These are phyloP conservation scores for Laburnicola sp. DNA, from an alignment of 2,329 filamentous ascomycete species.

Conservation along the genomic window DNA sequence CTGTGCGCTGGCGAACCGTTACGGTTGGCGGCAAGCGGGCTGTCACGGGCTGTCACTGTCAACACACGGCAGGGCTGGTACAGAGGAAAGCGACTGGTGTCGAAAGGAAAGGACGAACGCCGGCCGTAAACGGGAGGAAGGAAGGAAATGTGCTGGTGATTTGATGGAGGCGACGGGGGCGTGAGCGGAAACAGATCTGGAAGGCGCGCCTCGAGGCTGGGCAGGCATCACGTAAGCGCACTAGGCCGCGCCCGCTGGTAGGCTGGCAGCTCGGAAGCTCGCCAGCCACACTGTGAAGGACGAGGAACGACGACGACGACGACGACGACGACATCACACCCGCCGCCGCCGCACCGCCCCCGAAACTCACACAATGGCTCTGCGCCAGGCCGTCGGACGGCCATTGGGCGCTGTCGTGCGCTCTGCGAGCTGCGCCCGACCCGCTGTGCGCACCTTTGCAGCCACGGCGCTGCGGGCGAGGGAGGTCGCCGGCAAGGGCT, in stretches of 20 bases:
- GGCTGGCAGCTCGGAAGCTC: neutral
- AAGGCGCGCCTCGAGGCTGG: constrained; percentile 5
- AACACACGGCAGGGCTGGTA: neutral
- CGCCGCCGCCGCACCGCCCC: constrained; percentile 22
- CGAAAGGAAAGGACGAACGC: constrained; percentile 23
- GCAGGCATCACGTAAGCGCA: constrained; percentile 10
- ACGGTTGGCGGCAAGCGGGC: constrained; percentile 28
- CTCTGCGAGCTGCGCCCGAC: constrained; percentile 37
- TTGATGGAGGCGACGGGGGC: constrained; percentile 27
- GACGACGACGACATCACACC: constrained; percentile 31
- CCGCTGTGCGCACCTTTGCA: constrained; percentile 48
- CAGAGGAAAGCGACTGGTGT: neutral
- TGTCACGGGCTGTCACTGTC: neutral
- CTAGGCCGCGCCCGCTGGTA: constrained; percentile 2
- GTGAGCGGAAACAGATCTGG: constrained; percentile 20
- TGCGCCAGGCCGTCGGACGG: constrained; percentile 46
- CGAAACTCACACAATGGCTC: constrained; percentile 42
- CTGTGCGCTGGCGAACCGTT: constrained; percentile 21
- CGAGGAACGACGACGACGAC: constrained; percentile 14
- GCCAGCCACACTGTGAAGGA: constrained; percentile 5
- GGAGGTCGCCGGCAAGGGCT: constrained; percentile 48
- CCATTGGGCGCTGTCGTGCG: constrained; percentile 44
- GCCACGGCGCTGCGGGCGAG: constrained; percentile 48
- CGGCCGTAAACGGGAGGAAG: constrained; percentile 29
- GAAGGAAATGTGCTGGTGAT: constrained; percentile 29